Evolutionary conservation across 106 monocot species (phyloP).

Genomic region (Dactylorhiza incarnata): DNA sequence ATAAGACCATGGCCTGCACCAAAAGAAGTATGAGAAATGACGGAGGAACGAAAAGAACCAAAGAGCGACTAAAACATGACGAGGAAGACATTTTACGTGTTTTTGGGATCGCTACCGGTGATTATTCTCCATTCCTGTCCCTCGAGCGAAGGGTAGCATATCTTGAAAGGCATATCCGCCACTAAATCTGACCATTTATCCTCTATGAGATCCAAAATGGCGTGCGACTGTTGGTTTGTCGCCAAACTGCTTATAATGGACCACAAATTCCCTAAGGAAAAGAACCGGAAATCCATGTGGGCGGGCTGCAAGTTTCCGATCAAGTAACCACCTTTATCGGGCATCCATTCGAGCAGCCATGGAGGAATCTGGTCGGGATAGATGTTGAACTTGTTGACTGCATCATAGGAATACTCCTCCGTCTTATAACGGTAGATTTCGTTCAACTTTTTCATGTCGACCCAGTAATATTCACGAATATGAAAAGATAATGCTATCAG

Average conservation of each 20-base stretch:
- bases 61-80: not conserved
- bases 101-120: conserved; percentile 98
- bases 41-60: conserved; percentile 1
- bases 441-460: conserved; percentile 95
- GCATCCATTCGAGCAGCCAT: conserved; percentile 99
- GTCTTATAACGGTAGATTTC: conserved; percentile 98
- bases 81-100: conserved; percentile 48
- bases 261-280: conserved; percentile 95
- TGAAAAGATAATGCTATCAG: conserved; percentile 92
- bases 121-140: conserved; percentile 92
- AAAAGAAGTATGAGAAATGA: conserved; percentile 1
- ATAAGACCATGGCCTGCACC: conserved; percentile 91
- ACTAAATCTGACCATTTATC: conserved; percentile 97
- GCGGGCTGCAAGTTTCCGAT: conserved; percentile 98
- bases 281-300: conserved; percentile 99
- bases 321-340: conserved; percentile 84
- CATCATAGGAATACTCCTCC: conserved; percentile 98
- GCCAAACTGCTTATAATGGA: conserved; percentile 79
- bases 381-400: conserved; percentile 98
- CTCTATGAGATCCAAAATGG: conserved; percentile 91
- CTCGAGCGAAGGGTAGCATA: conserved; percentile 96
- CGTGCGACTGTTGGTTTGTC: conserved; percentile 78
- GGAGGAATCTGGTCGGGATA: conserved; percentile 94
- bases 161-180: conserved; percentile 96
- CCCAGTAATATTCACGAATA: conserved; percentile 96